These are phyloP conservation scores for Prunus mume DNA, from an alignment of 306 rosid species.

Conservation along the genomic window DNA sequence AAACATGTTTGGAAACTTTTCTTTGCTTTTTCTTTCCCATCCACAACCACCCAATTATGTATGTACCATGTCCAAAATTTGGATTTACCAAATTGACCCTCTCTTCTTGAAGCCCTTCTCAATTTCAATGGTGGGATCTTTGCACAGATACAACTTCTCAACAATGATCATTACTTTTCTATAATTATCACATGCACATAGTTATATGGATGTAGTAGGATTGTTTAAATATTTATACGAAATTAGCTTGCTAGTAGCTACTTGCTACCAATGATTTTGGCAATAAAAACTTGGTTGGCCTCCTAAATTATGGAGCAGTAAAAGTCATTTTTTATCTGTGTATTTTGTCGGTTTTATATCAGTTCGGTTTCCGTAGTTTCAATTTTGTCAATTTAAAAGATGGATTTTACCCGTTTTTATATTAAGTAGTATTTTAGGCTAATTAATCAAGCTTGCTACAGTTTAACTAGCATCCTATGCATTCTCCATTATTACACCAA, in stretches of 20 bases:
- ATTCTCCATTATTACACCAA: neutral
- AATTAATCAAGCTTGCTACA: neutral
- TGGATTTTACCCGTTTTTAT: neutral
- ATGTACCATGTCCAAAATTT: neutral
- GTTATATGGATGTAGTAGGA: neutral
- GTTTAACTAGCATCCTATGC: neutral
- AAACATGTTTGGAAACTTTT: conserved; percentile 48
- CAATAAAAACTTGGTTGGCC: neutral
- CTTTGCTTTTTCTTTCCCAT: conserved; percentile 24
- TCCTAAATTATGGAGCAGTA: neutral
- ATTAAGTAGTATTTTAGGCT: neutral
- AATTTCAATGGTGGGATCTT: neutral
- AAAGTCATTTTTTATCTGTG: no score
- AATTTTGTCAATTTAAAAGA: no score
- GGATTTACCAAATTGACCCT: conserved; percentile 14
- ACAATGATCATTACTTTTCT: neutral
- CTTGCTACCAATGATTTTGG: neutral
- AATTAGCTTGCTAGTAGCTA: neutral
- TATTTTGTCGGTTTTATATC: no score
- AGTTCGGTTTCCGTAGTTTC: no score
- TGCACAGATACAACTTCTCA: neutral
- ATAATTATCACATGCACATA: neutral
- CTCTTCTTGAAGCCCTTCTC: neutral
- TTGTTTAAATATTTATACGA: neutral
- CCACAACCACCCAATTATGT: conserved; percentile 35